Percentiles rank a stretch among this genome's conserved stretches.
phyloP scores from a whole-genome alignment of 495 filamentous ascomycete genomes.

The Oidiodendron maius region DNA sequence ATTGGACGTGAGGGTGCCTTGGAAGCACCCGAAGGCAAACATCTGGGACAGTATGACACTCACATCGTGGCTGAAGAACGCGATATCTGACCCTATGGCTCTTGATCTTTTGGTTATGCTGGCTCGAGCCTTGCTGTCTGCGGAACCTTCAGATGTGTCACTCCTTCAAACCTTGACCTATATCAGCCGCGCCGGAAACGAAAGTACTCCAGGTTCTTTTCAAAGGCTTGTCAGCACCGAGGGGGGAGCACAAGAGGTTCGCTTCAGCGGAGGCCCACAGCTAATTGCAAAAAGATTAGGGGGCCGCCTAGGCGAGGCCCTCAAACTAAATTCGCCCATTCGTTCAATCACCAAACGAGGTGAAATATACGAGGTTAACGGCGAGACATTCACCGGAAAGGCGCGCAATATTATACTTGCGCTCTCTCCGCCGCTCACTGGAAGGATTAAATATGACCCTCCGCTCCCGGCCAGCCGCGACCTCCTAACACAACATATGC shows the following conservation, averaged over 20 bases:
- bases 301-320: neutral
- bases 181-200: conserved; percentile 1
- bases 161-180: conserved; percentile 1
- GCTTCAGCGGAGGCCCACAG: conserved; percentile 1
- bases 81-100: neutral
- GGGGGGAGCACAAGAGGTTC: neutral
- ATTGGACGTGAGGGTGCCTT: conserved; percentile 1
- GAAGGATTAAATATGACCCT: conserved; percentile 1
- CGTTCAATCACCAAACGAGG: neutral
- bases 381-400: neutral
- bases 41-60: conserved; percentile 1
- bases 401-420: conserved; percentile 1
- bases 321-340: conserved; percentile 1
- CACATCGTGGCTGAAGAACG: neutral
- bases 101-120: neutral
- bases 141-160: neutral
- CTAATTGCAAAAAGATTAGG: conserved; percentile 3
- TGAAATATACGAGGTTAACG: neutral
- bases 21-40: conserved; percentile 2
- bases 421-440: conserved; percentile 1
- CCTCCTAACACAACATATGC: conserved; percentile 1
- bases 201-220: neutral
- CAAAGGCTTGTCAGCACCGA: neutral
- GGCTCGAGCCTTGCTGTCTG: neutral
- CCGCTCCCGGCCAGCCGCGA: conserved; percentile 1